phyloP scores from a whole-genome alignment of 1,284 basidiomycete species.

The Thecaphora thlaspeos region DNA sequence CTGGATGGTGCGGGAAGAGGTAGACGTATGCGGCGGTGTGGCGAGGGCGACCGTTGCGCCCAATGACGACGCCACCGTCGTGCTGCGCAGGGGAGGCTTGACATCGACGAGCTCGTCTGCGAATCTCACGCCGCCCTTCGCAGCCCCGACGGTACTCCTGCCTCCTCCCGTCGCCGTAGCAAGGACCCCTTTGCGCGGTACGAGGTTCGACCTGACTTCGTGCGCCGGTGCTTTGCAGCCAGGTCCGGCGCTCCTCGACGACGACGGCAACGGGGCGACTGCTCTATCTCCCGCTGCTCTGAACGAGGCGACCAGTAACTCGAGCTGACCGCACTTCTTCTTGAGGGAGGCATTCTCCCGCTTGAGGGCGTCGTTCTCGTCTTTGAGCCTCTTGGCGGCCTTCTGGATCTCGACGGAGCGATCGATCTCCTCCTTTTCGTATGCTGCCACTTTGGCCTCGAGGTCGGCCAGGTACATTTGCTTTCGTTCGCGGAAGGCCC shows the following conservation, averaged over 20 bases:
- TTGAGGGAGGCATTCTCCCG: slow-evolving; percentile 27
- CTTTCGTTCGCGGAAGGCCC: slow-evolving; percentile 50
- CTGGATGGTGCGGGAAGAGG: too few relatives aligned
- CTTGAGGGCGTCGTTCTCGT: slow-evolving; percentile 38
- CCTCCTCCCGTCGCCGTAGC: slow-evolving; percentile 3
- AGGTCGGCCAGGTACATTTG: slow-evolving; percentile 44
- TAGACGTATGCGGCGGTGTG: too few relatives aligned
- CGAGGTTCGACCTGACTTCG: slow-evolving; percentile 15
- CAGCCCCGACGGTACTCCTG: slow-evolving; percentile 5
- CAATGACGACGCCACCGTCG: too few relatives aligned
- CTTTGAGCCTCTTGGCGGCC: slow-evolving; percentile 40
- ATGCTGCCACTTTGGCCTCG: slow-evolving; percentile 50
- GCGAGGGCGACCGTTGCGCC: too few relatives aligned
- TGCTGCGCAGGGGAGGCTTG: too few relatives aligned
- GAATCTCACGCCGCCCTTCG: slow-evolving; percentile 16
- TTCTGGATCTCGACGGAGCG: slow-evolving; percentile 51
- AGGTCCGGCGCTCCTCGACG: slow-evolving; percentile 13
- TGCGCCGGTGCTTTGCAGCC: slow-evolving; percentile 39
- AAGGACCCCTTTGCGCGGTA: slow-evolving; percentile 10
- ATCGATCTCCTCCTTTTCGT: slow-evolving; percentile 48
- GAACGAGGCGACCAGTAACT: slow-evolving; percentile 5
- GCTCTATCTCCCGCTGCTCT: slow-evolving; percentile 2
- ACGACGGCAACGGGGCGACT: slow-evolving; percentile 8
- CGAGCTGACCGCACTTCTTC: slow-evolving; percentile 27
- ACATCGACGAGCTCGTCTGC: slow-evolving; percentile 4